These are phyloP conservation scores for Brachypodium distachyon DNA, from an alignment of 202 grass and related monocot species.

Conservation along the genomic window DNA sequence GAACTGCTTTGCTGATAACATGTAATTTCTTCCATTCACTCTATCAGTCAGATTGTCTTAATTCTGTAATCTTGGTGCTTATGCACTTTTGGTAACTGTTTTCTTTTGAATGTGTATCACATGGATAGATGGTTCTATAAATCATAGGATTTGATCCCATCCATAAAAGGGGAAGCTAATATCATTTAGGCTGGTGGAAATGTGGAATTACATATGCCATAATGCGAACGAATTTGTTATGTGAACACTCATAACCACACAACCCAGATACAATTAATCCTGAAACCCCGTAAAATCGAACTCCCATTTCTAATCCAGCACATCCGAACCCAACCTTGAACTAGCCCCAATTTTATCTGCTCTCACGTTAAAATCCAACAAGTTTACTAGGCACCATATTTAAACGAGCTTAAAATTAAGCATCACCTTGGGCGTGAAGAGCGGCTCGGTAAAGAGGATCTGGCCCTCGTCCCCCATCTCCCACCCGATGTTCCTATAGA, in stretches of 20 bases:
- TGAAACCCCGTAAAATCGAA: not conserved
- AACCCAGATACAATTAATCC: not conserved
- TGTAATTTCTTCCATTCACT: no score
- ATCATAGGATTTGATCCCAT: not conserved
- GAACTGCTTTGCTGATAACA: not conserved
- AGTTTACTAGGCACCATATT: not conserved
- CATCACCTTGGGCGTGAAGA: constrained; percentile 84
- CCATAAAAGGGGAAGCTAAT: not conserved
- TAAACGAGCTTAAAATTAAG: not conserved
- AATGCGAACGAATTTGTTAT: not conserved
- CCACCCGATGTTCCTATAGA: constrained; percentile 91
- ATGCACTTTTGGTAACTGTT: not conserved
- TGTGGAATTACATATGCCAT: not conserved
- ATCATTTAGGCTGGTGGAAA: not conserved
- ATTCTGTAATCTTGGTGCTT: no score
- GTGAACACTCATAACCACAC: not conserved
- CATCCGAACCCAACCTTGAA: not conserved
- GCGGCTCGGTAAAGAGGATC: constrained; percentile 90
- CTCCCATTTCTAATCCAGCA: not conserved
- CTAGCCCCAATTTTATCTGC: not conserved
- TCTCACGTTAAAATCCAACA: not conserved
- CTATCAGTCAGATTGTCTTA: no score
- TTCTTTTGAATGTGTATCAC: not conserved
- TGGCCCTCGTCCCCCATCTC: constrained; percentile 98
- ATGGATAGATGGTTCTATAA: not conserved